Conservation (phyloP, 2,329 filamentous ascomycete genomes). For the Ceratocystis lukuohia region DNA sequence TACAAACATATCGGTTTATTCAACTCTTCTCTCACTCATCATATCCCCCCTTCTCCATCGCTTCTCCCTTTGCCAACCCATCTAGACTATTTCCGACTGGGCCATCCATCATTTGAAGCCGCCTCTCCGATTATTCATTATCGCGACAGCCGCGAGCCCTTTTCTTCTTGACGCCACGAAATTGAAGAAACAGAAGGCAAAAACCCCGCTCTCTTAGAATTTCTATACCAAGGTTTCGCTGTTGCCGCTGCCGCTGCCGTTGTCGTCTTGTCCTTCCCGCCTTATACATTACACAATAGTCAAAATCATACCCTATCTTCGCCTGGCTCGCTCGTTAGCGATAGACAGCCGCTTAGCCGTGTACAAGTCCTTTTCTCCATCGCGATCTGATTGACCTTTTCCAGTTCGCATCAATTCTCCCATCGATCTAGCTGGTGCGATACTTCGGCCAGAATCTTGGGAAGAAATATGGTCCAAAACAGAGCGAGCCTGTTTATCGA, state of each 20-base stretch:
- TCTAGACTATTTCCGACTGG: not conserved
- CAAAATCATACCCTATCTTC: not conserved
- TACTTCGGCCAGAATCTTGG: not conserved
- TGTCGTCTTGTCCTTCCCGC: not conserved
- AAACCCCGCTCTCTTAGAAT: slow-evolving; percentile 1
- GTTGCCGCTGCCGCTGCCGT: not conserved
- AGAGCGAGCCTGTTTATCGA: slow-evolving; percentile 17
- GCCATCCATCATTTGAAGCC: not conserved
- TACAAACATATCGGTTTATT: too few relatives aligned
- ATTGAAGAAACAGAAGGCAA: not conserved
- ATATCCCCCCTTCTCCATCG: not conserved
- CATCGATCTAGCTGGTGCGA: not conserved
- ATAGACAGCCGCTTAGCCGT: not conserved
- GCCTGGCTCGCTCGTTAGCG: not conserved
- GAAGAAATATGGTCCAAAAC: slow-evolving; percentile 12
- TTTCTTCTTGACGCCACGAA: too few relatives aligned
- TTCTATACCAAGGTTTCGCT: not conserved
- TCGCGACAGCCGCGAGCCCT: not conserved
- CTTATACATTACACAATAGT: not conserved
- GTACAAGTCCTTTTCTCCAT: not conserved
- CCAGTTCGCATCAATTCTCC: not conserved
- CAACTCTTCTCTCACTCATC: not conserved
- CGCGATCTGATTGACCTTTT: not conserved
- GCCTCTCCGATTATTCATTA: not conserved
- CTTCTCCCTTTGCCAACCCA: not conserved